These are phyloP conservation scores for Lactuca saligna DNA, from an alignment of 129 eudicot genomes.

Conservation along the genomic window DNA sequence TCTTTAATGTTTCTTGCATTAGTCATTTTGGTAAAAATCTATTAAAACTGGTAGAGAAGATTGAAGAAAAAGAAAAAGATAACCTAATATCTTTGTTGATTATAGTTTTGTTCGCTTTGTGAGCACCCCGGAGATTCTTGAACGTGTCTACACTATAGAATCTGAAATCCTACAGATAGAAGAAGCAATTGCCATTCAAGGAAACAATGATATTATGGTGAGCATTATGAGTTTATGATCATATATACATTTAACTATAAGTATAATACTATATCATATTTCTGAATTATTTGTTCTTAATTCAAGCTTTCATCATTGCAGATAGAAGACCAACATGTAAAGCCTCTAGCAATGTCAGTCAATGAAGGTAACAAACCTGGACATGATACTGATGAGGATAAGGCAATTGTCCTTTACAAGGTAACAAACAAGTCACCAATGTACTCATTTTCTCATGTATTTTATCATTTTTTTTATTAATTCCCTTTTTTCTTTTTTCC, in stretches of 20 bases:
- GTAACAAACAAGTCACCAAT: slow-evolving; percentile 37
- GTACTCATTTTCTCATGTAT: slow-evolving; percentile 1
- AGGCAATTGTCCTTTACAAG: slow-evolving; percentile 88
- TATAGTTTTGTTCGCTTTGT: slow-evolving; percentile 95
- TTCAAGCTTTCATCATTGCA: slow-evolving; percentile 30
- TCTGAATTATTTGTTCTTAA: not conserved
- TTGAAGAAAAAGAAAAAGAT: slow-evolving; percentile 11
- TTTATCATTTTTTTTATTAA: slow-evolving; percentile 4
- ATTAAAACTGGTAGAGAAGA: not conserved
- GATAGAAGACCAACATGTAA: slow-evolving; percentile 56
- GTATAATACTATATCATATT: too few relatives aligned
- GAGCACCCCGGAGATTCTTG: slow-evolving; percentile 94
- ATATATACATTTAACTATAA: slow-evolving; percentile 1
- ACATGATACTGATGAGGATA: slow-evolving; percentile 54
- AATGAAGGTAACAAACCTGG: slow-evolving; percentile 63
- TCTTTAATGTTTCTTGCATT: not conserved
- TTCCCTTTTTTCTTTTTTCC: not conserved
- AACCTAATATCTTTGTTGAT: slow-evolving; percentile 23
- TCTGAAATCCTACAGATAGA: slow-evolving; percentile 84
- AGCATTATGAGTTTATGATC: slow-evolving; percentile 37
- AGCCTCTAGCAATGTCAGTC: slow-evolving; percentile 39
- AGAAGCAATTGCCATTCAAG: slow-evolving; percentile 73
- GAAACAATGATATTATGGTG: slow-evolving; percentile 42
- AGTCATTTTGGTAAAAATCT: too few relatives aligned
- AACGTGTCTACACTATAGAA: slow-evolving; percentile 91